Base-by-base conservation (phyloP, 2,329 filamentous ascomycete genomes). In the Cladosporium sp. region DNA sequence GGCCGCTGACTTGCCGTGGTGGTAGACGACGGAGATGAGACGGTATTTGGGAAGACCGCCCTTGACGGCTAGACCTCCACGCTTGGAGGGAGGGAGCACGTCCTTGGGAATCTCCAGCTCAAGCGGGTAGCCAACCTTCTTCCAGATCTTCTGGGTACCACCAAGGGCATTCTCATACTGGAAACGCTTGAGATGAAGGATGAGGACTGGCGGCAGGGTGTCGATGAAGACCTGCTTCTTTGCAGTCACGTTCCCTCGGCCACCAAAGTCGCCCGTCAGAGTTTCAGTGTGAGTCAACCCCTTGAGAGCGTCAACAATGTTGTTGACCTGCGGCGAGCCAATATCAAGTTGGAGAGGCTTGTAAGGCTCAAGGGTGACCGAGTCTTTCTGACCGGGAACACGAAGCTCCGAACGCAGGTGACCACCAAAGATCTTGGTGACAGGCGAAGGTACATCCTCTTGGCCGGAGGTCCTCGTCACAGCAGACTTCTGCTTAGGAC, bases 151-250 rank as follows among this genome's bases (percentile, higher is more conserved):
- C 64, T 95, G 86, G 0, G 90, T 95, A 19, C 90, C 90, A 42
- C 85, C 87, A 32, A 61, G 49, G 54, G 85, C 82, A 56, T 84
- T 88, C 63, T 97, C 90, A 63, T 95, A 97, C 63, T 96, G 89
- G 77, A 98, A 98, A 42, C 93, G 89, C 74, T 98, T 98, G 40
- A 98, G 78, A 66, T 98, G 93, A 8, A 98, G 79, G 50, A 97
- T 95, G 10, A 98, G 80, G 3, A 97, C 88, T 0, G 90, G 89
- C 0, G 93, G 93, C 13, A 97, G 76, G 1, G 84, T 88, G 63
- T 97, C 92, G 57, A 98, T 95, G 61, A 95, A 90, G 2, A 95
- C 85, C 69, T 97, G 93, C 73, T 97, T 98, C 32, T 88, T 95
- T 2, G 89, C 90, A 22, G 81, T 81, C 4, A 50, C 48, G 28